Base-by-base conservation (phyloP, 345 rosid species). In the Dipteronia dyeriana region DNA sequence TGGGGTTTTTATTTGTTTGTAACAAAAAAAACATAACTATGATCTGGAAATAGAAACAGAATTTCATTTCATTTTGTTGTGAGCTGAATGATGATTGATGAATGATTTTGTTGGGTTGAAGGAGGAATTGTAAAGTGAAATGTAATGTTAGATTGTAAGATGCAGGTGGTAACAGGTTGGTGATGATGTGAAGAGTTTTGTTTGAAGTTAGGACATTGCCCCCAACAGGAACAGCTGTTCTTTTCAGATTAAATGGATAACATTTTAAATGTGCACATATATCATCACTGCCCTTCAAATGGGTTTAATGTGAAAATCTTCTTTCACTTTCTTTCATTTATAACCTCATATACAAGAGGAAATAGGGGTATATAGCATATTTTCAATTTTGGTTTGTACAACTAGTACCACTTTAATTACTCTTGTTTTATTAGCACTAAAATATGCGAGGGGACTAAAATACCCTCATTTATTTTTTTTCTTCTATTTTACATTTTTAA, bases 201-300 rank as follows among this genome's bases (percentile, higher is more conserved):
- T 74, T 45, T 61, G 10, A 0, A 74, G 17, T 23, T 4, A 31
- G 26, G 45, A 62, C 60, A 45, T 20, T 9, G 49, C 1, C 63
- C 63, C 62, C 34, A 31, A 51, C 63, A 64, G 1, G 2, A 45
- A 75, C 78, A 64, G 77, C 63, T 64, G 43, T 25, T 74, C 9
- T 45, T 62, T 25, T 19, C 20, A 20, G 53, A n/a, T 34, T 3
- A 34, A 59, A 62, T 10, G 45, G 57, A 71, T 5, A 11, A 25
- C 5, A 2, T 31, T 51, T 26, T 26, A 7, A 9, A 5, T 53
- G 47, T 38, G 8, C 45, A 41, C 45, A 41, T 41, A 41, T 41
- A 9, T 41, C 45, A 8, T 41, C 9, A 41, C 10, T 41, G 45
- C 45, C 10, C 11, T 41, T 41, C 45, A 41, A 7, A 34, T 34